phyloP scores from a whole-genome alignment of 2,329 filamentous ascomycete genomes.

The Penicillium thymicola region DNA sequence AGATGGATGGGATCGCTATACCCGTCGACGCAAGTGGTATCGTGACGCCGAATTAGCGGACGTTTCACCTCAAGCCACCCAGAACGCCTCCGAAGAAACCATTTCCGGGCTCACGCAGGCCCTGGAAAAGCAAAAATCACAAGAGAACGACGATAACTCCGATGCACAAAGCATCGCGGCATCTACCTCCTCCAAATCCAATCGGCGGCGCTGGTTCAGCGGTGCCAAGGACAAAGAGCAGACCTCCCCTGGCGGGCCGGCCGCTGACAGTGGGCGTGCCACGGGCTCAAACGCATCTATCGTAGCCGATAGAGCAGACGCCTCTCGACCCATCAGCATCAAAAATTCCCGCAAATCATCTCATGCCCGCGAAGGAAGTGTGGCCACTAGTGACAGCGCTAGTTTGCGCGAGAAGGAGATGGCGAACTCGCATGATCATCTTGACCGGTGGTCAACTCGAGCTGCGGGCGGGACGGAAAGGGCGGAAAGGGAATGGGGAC shows the following conservation, averaged over 20 bases:
- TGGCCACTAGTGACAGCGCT: conserved; percentile 28
- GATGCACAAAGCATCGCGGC: conserved; percentile 29
- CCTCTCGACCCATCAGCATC: conserved; percentile 33
- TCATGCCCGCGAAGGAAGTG: conserved; percentile 25
- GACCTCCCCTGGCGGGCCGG: conserved; percentile 19
- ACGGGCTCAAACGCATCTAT: conserved; percentile 13
- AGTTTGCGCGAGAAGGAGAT: conserved; percentile 40
- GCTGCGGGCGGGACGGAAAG: conserved; percentile 53
- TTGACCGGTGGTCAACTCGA: conserved; percentile 53
- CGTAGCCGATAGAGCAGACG: conserved; percentile 1
- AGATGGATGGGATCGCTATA: conserved; percentile 95
- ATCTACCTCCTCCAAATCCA: conserved; percentile 29
- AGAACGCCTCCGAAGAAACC: conserved; percentile 43
- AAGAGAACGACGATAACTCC: conserved; percentile 25
- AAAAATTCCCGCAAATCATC: conserved; percentile 28
- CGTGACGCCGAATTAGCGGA: conserved; percentile 95
- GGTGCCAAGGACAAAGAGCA: conserved; percentile 32
- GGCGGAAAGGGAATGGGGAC: conserved; percentile 62
- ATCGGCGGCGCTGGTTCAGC: conserved; percentile 40
- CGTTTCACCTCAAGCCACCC: conserved; percentile 45
- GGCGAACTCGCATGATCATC: conserved; percentile 45
- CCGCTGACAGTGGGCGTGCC: conserved; percentile 14
- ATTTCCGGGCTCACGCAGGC: conserved; percentile 32
- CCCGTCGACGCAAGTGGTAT: conserved; percentile 89
- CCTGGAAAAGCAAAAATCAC: conserved; percentile 19